Conservation (phyloP, 2,329 filamentous ascomycete genomes). For the Cladosporium austrohemisphaericum region DNA sequence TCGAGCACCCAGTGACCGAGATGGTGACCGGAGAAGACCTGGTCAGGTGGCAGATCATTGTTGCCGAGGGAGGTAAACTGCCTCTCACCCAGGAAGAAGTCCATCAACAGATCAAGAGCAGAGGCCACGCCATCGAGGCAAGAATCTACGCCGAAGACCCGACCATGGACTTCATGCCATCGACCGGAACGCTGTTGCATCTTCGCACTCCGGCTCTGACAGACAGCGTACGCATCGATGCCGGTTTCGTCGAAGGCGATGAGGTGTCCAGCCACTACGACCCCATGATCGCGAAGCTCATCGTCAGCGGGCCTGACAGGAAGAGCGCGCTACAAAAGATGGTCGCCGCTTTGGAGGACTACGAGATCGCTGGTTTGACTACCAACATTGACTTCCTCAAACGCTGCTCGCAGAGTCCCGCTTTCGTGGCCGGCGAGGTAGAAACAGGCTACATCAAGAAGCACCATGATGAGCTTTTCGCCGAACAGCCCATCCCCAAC, state of each 20-base stretch:
- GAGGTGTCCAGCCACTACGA: slow-evolving; percentile 94
- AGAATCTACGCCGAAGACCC: slow-evolving; percentile 96
- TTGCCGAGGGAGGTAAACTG: slow-evolving; percentile 68
- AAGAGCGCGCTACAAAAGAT: slow-evolving; percentile 80
- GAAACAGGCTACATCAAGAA: slow-evolving; percentile 97
- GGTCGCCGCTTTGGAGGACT: slow-evolving; percentile 73
- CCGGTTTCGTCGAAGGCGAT: slow-evolving; percentile 86
- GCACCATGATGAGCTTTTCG: slow-evolving; percentile 75
- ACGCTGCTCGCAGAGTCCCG: slow-evolving; percentile 72
- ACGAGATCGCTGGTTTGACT: slow-evolving; percentile 86
- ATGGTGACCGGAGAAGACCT: slow-evolving; percentile 73
- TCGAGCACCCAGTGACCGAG: slow-evolving; percentile 92
- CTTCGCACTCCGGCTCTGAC: slow-evolving; percentile 67
- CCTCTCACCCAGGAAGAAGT: slow-evolving; percentile 64
- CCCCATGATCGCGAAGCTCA: slow-evolving; percentile 98
- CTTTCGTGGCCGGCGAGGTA: slow-evolving; percentile 81
- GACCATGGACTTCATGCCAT: slow-evolving; percentile 85
- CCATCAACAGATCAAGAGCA: slow-evolving; percentile 64
- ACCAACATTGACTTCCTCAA: slow-evolving; percentile 98
- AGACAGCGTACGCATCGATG: slow-evolving; percentile 81
- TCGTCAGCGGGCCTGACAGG: slow-evolving; percentile 76
- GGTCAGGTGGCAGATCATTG: slow-evolving; percentile 91
- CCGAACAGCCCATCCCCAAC: slow-evolving; percentile 55
- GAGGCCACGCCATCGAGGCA: slow-evolving; percentile 89
- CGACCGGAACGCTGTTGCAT: slow-evolving; percentile 83